Evolutionary conservation across 805 yeast species (phyloP).

Genomic region (Candida easanensis): DNA sequence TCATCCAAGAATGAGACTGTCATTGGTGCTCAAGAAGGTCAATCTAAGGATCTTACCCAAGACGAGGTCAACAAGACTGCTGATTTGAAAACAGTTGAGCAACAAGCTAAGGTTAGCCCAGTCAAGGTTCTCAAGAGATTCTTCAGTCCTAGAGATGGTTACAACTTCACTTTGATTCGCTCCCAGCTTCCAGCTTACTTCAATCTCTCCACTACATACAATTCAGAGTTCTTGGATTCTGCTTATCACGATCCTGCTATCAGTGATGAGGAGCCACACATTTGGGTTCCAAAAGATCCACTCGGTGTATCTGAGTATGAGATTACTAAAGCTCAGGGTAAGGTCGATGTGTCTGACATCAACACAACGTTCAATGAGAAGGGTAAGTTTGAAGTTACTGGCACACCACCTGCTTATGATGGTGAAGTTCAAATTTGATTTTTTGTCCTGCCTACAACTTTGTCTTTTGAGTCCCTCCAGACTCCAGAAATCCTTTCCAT

Average conservation of each 20-base stretch:
- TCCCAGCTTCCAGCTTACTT: conserved; percentile 34
- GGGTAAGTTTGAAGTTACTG: conserved; percentile 50
- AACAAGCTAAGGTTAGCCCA: conserved; percentile 21
- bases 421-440: conserved; percentile 25
- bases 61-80: conserved; percentile 27
- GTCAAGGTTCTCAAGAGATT: conserved; percentile 30
- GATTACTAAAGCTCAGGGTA: conserved; percentile 52
- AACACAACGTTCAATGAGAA: conserved; percentile 58
- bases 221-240: conserved; percentile 28
- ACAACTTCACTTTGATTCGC: conserved; percentile 45
- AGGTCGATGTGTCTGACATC: conserved; percentile 53
- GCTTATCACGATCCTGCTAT: conserved; percentile 58
- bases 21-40: conserved; percentile 25
- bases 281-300: conserved; percentile 71
- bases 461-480: too few species aligned
- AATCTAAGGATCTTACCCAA: conserved; percentile 11
- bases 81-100: conserved; percentile 15
- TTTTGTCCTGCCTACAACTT: too few species aligned
- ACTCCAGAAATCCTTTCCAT: too few species aligned
- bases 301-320: conserved; percentile 64
- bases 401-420: conserved; percentile 71
- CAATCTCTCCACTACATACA: conserved; percentile 33
- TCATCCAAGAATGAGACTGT: conserved; percentile 31
- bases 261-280: conserved; percentile 52
- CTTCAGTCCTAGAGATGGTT: conserved; percentile 38